Percentiles rank a stretch among this genome's conserved stretches.
phyloP scores from a whole-genome alignment of 176 grass and related monocot genomes.

The Tillandsia leiboldiana region DNA sequence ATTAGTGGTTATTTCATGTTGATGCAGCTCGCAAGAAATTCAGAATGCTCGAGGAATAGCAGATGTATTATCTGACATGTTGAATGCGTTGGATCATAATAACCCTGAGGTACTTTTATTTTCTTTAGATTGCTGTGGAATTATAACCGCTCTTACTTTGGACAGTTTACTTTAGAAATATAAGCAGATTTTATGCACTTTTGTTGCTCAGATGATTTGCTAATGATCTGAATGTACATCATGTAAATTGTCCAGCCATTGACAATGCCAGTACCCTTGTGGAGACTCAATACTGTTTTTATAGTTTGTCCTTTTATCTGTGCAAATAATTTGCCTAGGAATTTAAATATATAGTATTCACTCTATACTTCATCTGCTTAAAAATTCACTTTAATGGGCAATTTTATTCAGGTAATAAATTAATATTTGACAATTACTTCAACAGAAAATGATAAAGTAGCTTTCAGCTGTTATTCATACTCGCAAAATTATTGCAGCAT shows the following conservation, averaged over 20 bases:
- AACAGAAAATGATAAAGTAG: no score
- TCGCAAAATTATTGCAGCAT: no score
- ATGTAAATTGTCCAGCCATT: neutral
- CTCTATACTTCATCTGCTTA: no score
- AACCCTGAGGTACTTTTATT: constrained; percentile 63
- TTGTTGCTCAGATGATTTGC: neutral
- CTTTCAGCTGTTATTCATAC: no score
- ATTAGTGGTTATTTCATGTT: constrained; percentile 16
- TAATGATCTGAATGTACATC: neutral
- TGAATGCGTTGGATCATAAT: constrained; percentile 82
- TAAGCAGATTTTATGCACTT: neutral
- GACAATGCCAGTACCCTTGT: neutral
- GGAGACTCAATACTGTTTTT: neutral
- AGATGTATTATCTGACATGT: constrained; percentile 84
- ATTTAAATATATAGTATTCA: no score
- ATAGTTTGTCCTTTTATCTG: constrained; percentile 5
- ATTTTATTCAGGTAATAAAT: no score
- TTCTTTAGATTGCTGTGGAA: constrained; percentile 14
- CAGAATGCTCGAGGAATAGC: constrained; percentile 89
- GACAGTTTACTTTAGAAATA: neutral
- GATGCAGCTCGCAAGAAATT: constrained; percentile 71
- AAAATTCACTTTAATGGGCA: no score
- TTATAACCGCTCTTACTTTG: neutral
- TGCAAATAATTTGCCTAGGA: neutral
- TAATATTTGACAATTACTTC: no score